A percentile compares a stretch with the other conserved stretches of the same genome.
These are phyloP conservation scores for Aureobasidium leucospermi DNA, from an alignment of 2,329 filamentous ascomycete genomes.

Conservation along the genomic window DNA sequence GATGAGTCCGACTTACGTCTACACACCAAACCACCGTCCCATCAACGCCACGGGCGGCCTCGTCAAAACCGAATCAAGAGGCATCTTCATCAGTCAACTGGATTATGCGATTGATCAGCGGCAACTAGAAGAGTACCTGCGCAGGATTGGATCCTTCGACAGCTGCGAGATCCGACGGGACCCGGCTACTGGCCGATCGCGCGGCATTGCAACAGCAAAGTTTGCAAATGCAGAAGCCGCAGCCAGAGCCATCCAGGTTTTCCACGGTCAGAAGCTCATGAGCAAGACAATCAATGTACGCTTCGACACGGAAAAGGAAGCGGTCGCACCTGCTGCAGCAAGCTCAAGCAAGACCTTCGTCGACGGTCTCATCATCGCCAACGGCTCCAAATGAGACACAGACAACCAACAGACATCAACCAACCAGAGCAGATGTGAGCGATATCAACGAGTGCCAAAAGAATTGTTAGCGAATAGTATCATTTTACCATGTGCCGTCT, in stretches of 20 bases:
- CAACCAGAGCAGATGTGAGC: background rate
- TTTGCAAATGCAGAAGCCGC: constrained; percentile 1
- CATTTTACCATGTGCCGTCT: background rate
- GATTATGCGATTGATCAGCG: constrained; percentile 4
- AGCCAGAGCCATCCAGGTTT: background rate
- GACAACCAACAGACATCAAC: background rate
- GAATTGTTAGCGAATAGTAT: background rate
- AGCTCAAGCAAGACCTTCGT: background rate
- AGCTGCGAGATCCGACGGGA: constrained; percentile 10
- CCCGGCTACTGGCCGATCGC: constrained; percentile 2
- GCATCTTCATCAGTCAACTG: constrained; percentile 11
- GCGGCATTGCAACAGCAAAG: constrained; percentile 5
- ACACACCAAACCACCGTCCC: background rate
- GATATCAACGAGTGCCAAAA: background rate
- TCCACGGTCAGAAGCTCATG: constrained; percentile 6
- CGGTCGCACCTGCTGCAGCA: background rate
- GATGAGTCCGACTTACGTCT: background rate
- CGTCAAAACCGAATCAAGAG: background rate
- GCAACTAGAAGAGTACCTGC: constrained; percentile 7
- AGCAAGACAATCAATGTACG: constrained; percentile 2
- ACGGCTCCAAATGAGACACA: constrained; percentile 7
- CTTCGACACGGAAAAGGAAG: constrained; percentile 7
- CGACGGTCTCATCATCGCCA: constrained; percentile 8
- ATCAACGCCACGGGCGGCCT: constrained; percentile 5
- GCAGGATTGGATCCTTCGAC: constrained; percentile 6